Evolutionary conservation across 805 yeast genomes (phyloP), one percentile per base, ranked within the genome.

Genomic region (Barnettozyma wickerhamii): DNA sequence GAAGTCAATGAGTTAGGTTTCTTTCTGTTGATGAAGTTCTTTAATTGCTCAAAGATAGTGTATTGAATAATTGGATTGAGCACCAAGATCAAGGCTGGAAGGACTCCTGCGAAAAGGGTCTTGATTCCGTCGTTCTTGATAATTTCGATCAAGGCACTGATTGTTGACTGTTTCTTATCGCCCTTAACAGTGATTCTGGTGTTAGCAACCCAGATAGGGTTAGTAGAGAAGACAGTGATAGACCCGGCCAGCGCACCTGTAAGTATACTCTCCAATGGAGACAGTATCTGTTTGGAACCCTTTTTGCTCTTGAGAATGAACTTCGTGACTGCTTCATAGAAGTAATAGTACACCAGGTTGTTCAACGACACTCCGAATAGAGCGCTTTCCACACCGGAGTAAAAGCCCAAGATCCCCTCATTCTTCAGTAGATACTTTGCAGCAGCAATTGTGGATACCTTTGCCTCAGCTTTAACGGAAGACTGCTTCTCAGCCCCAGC

Each of bases 151-250:
- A 89, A 66, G 7, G 85, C 75, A 37, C 64, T 64, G 30, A 84
- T 49, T 2, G 90, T 78, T 33, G 66, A 65, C 21, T 68, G 49
- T 49, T 59, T 38, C 38, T 47, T 37, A 24, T 40, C 45, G 33
- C 53, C 58, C 13, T 52, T 49, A 15, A 90, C 88, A 52, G 95
- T 85, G 75, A 83, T 79, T 56, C 96, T 74, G 3, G 97, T 89
- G 59, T 89, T 89, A 33, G 95, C 93, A 33, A 89, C 95, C 97
- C 97, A 89, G 51, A 87, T 79, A 19, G 97, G 97, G 60, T 89
- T 89, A 10, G 95, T 81, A 10, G 81, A 72, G 17, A 84, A 66
- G 37, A 89, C 84, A 4, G 96, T 88, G 29, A 88, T 75, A 9
- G 89, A 75, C 0, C 97, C 96, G 2, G 96, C 95, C 55, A 86